Base-by-base conservation (phyloP, 805 yeast species). In the Cyberlindnera mississippiensis region DNA sequence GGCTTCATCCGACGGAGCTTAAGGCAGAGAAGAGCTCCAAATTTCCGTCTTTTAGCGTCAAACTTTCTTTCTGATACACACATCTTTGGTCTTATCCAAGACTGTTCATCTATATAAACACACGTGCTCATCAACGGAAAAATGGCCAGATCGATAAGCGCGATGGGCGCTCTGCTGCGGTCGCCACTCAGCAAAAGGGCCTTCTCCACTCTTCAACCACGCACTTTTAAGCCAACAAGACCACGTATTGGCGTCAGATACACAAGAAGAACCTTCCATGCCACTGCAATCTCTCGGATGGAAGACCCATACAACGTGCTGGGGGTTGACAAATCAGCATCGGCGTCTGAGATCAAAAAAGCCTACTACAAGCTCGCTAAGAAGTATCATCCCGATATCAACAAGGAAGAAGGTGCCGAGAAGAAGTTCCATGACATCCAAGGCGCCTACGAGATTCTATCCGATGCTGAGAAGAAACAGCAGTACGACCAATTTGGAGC, bases 401-500 rank as follows among this genome's bases (percentile, higher is more conserved):
- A 91, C 64, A 93, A 91, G 64, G 96, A 86, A 49, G 76, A 78
- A 19, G 91, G 76, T 15, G 93, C 98, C 0, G 96, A 91, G 55
- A 78, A 79, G 58, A 80, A 80, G 62, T 93, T 93, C 68, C 98
- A 93, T 58, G 87, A 85, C 56, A 76, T 93, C 50, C 98, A 91
- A 60, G 93, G 85, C 50, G 95, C 97, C 1, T 93, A 95, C 59
- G 99, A 93, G 64, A 78, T 93, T 28, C 71, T 93, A 57, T 80
- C 88, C 34, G 95, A 89, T 61, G 85, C 87, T 40, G 77, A 76
- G 16, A 91, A 91, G 72, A 78, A 88, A 55, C 76, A 82, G 40
- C 96, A 93, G 59, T 93, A 80, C 56, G 99, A 93, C 60, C 95
- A 85, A 56, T 90, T 75, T 64, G 99, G 99, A 2, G 72, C 96